phyloP scores from a whole-genome alignment of 176 grass and related monocot genomes.

The Eleusine coracana region DNA sequence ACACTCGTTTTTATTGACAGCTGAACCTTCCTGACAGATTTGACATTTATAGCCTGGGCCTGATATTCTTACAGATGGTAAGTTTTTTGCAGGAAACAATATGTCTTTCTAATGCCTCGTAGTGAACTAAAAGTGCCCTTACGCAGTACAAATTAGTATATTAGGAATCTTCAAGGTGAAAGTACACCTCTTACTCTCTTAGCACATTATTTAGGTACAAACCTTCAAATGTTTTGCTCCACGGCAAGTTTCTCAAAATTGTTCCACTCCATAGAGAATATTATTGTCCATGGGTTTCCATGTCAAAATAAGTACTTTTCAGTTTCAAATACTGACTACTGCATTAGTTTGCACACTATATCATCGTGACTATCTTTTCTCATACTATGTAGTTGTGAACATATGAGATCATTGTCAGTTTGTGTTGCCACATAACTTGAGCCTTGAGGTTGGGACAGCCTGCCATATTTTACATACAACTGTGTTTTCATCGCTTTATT shows the following conservation, averaged over 20 bases:
- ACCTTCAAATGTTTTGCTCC: background rate
- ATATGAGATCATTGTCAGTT: background rate
- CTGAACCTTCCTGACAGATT: slow-evolving; percentile 99
- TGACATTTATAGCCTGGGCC: slow-evolving; percentile 97
- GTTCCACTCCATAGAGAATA: background rate
- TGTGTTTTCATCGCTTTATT: background rate
- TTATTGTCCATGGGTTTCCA: slow-evolving; percentile 7
- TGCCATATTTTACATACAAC: background rate
- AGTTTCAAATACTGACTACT: background rate
- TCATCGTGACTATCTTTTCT: too few relatives aligned
- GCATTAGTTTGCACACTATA: background rate
- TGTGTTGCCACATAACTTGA: slow-evolving; percentile 7
- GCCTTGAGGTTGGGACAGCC: background rate
- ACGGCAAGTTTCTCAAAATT: background rate
- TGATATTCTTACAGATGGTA: slow-evolving; percentile 98
- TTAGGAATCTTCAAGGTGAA: background rate
- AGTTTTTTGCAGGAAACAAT: slow-evolving; percentile 28
- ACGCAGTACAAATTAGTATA: background rate
- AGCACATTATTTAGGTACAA: background rate
- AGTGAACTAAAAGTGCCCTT: background rate
- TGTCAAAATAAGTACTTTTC: background rate
- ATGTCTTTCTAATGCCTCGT: background rate
- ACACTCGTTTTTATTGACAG: slow-evolving; percentile 51
- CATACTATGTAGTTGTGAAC: too few relatives aligned
- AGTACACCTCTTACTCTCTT: slow-evolving; percentile 24